Base-by-base conservation (phyloP, 495 filamentous ascomycete genomes). In the Lasiosphaeria hispida region DNA sequence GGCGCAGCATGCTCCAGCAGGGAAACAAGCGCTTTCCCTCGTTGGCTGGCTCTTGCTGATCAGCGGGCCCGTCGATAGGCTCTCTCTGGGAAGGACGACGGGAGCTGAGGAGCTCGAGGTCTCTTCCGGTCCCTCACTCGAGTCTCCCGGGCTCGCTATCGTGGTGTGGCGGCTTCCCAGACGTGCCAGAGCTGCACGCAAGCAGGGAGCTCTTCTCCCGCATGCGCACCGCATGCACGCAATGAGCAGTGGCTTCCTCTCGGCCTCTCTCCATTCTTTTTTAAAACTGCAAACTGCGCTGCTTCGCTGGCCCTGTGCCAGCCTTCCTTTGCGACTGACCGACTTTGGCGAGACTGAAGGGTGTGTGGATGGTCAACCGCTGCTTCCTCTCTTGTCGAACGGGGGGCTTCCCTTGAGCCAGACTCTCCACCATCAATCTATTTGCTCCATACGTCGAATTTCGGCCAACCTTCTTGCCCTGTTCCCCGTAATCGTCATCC, bases 391-490 rank as follows among this genome's bases (percentile, higher is more conserved):
- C 53, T 53, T n/a, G 4, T n/a, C 35, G 44, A 18, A 40, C 23
- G 23, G 23, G 23, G 23, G 23, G 23, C 36, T 62, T 60, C 58
- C 59, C 52, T 63, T 59, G 62, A 58, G 44, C 58, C 52, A 63
- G 60, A 59, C 62, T 61, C 61, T 66, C 64, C 67, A 51, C 61
- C 50, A 34, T 40, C 65, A 70, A 68, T 70, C 59, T 66, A 70
- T 70, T 62, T 62, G 56, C 48, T 44, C 61, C 65, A 63, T 59
- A 47, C 57, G 37, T 14, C 55, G 40, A 60, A 58, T 63, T 58
- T 52, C 53, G 55, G 60, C 57, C 37, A 63, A 56, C 52, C 64
- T 67, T 61, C 60, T 62, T 62, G 63, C 52, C 58, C 43, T 62
- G 52, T 53, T 59, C 49, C 58, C 60, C 57, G 53, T 61, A 53